Evolutionary conservation across 768 basidiomycete genomes (phyloP), one percentile per base, ranked within the genome.

Genomic region (Sutorius australiensis): DNA sequence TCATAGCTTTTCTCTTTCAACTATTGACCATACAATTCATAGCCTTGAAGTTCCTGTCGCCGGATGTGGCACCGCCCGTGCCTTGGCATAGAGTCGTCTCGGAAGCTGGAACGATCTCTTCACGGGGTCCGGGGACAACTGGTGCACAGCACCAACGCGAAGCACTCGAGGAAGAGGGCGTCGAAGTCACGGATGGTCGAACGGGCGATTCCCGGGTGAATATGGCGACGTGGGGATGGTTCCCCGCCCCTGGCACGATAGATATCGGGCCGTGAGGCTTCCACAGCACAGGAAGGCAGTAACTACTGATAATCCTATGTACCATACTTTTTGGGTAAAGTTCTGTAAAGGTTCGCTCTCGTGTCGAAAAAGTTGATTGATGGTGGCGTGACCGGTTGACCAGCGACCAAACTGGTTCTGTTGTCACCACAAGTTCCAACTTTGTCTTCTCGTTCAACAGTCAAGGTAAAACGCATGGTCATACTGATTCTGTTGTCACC

Each of bases 71-170:
- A 24, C 84, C 86, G 0, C 83, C 86, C 7, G 80, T 92, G 1
- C 91, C 90, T 0, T 93, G 90, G 90, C 78, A 92, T 55, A 81
- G 90, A 30, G 88, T 92, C 5, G 74, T 92, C 13, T 77, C 81
- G 3, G 76, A 88, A 0, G 77, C 83, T 0, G 90, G 91, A 1
- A 70, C 75, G 1, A 87, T 90, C 58, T 91, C 91, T 2, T 92
- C 90, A 7, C 79, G 93, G 40, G 92, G 89, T 0, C 90, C 92
- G 4, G 87, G 84, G 3, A 93, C 93, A 3, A 73, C 80, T 37
- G 92, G 91, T 2, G 92, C 92, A 0, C 79, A 79, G 41, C 73
- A 82, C 1, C 93, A 97, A 64, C 74, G 82, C 16, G 83, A 86
- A n/a, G 83, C 78, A 3, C 77, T 97, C 13, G 81, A 84, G 53